Evolutionary conservation across 345 rosid species (phyloP).

Genomic region (Citrus maxima): DNA sequence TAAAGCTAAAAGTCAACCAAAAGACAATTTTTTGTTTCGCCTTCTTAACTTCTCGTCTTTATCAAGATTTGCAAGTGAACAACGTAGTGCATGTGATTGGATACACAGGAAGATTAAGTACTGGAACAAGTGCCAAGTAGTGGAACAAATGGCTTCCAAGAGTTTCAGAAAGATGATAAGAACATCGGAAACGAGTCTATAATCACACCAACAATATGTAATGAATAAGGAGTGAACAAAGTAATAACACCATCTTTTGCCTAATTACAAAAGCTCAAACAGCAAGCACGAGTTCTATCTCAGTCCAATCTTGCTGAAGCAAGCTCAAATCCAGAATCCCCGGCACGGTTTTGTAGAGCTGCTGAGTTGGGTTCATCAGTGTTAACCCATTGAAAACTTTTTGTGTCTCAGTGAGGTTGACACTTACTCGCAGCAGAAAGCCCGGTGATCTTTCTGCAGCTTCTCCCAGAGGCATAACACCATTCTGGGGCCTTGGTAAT

Average conservation of each 20-base stretch:
- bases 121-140: background rate
- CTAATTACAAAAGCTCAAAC: background rate
- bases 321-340: background rate
- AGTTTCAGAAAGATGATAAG: background rate
- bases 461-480: constrained; percentile 88
- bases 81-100: background rate
- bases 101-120: background rate
- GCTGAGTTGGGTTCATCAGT: background rate
- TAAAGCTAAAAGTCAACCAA: background rate
- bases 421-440: constrained; percentile 69
- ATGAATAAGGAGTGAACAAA: background rate
- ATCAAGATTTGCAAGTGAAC: background rate
- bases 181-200: background rate
- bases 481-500: constrained; percentile 79
- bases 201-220: background rate
- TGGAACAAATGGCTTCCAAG: background rate
- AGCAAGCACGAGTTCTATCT: background rate
- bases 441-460: constrained; percentile 62
- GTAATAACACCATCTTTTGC: background rate
- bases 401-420: background rate
- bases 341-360: background rate
- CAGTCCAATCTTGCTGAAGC: background rate
- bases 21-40: no score
- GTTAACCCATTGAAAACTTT: background rate
- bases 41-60: no score